Percentiles rank a stretch among this genome's conserved stretches.
Evolutionary conservation across 2,329 filamentous ascomycete genomes (phyloP).

Genomic region (Ascochyta rabiei): DNA sequence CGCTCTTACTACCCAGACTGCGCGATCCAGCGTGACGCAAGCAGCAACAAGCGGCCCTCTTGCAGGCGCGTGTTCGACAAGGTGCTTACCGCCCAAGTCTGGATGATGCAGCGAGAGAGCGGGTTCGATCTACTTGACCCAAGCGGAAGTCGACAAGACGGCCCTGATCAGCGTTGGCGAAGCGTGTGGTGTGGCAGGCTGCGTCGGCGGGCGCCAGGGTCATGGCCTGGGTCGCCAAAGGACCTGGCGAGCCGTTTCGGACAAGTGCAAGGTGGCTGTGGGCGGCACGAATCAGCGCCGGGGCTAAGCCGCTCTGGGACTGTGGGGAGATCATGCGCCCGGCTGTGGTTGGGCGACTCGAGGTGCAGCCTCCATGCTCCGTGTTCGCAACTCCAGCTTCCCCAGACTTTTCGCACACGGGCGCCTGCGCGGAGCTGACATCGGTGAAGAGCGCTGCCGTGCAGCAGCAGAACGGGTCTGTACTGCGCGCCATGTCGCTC

Average conservation of each 20-base stretch:
- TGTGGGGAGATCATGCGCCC: conserved; percentile 26
- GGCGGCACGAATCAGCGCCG: conserved; percentile 26
- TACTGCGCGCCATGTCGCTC: conserved; percentile 5
- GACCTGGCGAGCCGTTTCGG: conserved; percentile 21
- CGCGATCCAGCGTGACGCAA: neutral
- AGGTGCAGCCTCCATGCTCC: conserved; percentile 11
- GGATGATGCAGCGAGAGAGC: neutral
- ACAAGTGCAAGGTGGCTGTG: conserved; percentile 22
- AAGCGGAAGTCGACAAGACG: conserved; percentile 3
- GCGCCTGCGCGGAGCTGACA: conserved; percentile 23
- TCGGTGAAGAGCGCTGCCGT: conserved; percentile 18
- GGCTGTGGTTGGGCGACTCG: conserved; percentile 10
- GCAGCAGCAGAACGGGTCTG: conserved; percentile 6
- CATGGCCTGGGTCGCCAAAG: conserved; percentile 6
- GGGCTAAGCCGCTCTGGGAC: conserved; percentile 26
- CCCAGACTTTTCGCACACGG: conserved; percentile 30
- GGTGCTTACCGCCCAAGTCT: neutral
- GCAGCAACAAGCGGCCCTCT: conserved; percentile 1
- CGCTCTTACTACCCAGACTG: conserved; percentile 6
- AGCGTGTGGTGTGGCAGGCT: conserved; percentile 15
- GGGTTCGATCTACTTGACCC: too few species aligned
- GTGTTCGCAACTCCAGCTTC: conserved; percentile 27
- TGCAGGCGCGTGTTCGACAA: conserved; percentile 1
- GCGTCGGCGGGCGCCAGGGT: conserved; percentile 11
- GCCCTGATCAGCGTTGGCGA: conserved; percentile 14